Conservation (phyloP, 2,329 filamentous ascomycete genomes). For the Fulvia fulva region DNA sequence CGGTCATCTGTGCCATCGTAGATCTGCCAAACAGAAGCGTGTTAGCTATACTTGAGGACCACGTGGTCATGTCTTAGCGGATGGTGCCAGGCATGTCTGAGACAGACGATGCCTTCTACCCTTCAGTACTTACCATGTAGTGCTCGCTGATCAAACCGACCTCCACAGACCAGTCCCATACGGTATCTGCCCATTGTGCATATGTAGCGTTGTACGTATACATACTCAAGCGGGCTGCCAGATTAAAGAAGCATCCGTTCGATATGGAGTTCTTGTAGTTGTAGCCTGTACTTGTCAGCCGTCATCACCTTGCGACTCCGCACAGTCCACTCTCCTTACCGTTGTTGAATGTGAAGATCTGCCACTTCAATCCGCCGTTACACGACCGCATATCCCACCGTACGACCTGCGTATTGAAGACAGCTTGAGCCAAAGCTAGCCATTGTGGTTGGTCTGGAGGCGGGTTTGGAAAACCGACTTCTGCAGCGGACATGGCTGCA, state of each 20-base stretch:
- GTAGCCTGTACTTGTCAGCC: constrained; percentile 38
- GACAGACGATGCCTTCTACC: too few relatives aligned
- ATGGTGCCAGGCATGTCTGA: too few relatives aligned
- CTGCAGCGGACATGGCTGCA: constrained; percentile 54
- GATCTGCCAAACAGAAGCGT: too few relatives aligned
- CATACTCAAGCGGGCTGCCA: constrained; percentile 42
- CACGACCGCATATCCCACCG: constrained; percentile 38
- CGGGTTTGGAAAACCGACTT: constrained; percentile 47
- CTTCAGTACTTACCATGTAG: too few relatives aligned
- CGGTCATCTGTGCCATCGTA: constrained; percentile 45
- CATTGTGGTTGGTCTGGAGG: constrained; percentile 40
- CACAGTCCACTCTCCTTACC: neutral
- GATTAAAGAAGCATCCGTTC: constrained; percentile 51
- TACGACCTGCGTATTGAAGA: constrained; percentile 39
- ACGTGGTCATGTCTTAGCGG: too few relatives aligned
- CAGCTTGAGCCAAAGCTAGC: constrained; percentile 44
- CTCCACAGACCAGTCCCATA: constrained; percentile 35
- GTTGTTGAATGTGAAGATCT: constrained; percentile 44
- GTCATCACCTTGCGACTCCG: neutral
- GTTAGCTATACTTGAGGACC: too few relatives aligned
- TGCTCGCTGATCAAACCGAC: constrained; percentile 53
- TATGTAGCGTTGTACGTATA: constrained; percentile 52
- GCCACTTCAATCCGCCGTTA: constrained; percentile 32
- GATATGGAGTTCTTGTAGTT: constrained; percentile 49
- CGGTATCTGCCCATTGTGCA: constrained; percentile 55